Conservation (phyloP, 768 basidiomycete genomes). For the Obba rivulosa region DNA sequence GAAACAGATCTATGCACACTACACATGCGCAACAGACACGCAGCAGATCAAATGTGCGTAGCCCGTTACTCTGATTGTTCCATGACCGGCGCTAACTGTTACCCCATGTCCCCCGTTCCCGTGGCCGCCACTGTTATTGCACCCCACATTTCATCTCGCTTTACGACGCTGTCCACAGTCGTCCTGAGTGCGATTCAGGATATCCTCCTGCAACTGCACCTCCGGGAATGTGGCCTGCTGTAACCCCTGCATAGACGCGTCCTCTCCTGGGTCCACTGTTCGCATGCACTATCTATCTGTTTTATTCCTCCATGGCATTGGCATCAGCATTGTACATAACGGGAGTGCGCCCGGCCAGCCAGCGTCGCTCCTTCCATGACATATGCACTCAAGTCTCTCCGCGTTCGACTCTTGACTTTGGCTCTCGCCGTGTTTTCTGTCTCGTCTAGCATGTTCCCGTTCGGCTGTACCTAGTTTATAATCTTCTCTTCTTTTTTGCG, state of each 20-base stretch:
- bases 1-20: constrained; percentile 89
- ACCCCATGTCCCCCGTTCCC: background rate
- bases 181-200: constrained; percentile 86
- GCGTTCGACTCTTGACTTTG: too few species aligned
- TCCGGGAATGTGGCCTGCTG: constrained; percentile 82
- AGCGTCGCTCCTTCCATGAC: background rate
- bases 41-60: constrained; percentile 84
- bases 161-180: constrained; percentile 36
- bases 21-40: constrained; percentile 92
- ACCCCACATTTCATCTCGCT: background rate
- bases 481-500: too few species aligned
- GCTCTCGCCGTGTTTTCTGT: too few species aligned
- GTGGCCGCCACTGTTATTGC: background rate
- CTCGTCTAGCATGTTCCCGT: too few species aligned
- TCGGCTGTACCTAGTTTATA: too few species aligned
- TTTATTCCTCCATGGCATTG: background rate
- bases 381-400: too few species aligned
- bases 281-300: constrained; percentile 5
- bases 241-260: constrained; percentile 21
- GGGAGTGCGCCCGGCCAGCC: background rate
- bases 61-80: background rate
- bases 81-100: constrained; percentile 9
- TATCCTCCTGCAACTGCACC: constrained; percentile 79
- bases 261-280: background rate
- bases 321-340: background rate